Percentiles rank a stretch among this genome's conserved stretches.
phyloP scores from a whole-genome alignment of 805 yeast genomes.

The Torulaspora delbrueckii region DNA sequence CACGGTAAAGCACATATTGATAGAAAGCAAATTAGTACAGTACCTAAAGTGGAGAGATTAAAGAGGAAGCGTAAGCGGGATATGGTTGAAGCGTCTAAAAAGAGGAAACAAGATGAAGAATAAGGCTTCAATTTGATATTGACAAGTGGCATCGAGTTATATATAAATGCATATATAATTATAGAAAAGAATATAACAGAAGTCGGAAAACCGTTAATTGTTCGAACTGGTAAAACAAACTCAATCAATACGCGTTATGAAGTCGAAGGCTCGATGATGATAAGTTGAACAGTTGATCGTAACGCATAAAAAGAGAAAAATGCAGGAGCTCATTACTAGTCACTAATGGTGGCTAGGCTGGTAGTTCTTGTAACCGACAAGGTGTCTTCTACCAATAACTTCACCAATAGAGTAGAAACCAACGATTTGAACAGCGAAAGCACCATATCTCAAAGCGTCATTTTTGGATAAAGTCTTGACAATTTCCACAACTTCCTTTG shows the following conservation, averaged over 20 bases:
- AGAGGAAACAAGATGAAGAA: slow-evolving; percentile 39
- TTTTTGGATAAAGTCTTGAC: slow-evolving; percentile 50
- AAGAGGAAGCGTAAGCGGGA: slow-evolving; percentile 59
- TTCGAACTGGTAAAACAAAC: slow-evolving; percentile 1
- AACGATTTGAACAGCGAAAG: slow-evolving; percentile 74
- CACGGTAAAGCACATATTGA: slow-evolving; percentile 44
- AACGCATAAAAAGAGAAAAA: not conserved
- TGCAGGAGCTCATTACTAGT: slow-evolving; percentile 1
- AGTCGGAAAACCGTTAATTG: slow-evolving; percentile 6
- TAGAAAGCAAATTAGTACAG: slow-evolving; percentile 78
- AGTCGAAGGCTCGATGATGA: not conserved
- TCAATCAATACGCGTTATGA: not conserved
- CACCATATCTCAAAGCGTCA: slow-evolving; percentile 59
- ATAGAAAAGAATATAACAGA: slow-evolving; percentile 14
- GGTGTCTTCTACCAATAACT: slow-evolving; percentile 89
- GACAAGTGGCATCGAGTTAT: slow-evolving; percentile 10
- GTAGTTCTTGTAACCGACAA: slow-evolving; percentile 70
- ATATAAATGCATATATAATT: slow-evolving; percentile 13
- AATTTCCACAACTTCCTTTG: slow-evolving; percentile 50
- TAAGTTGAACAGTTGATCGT: not conserved
- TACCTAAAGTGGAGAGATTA: slow-evolving; percentile 60
- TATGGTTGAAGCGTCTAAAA: slow-evolving; percentile 74
- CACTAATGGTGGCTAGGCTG: slow-evolving; percentile 12
- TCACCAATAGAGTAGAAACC: slow-evolving; percentile 95
- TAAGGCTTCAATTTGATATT: slow-evolving; percentile 1